A percentile compares a stretch with the other conserved stretches of the same genome.
Conservation (phyloP, 345 rosid species). For the Capsella bursapastoris region DNA sequence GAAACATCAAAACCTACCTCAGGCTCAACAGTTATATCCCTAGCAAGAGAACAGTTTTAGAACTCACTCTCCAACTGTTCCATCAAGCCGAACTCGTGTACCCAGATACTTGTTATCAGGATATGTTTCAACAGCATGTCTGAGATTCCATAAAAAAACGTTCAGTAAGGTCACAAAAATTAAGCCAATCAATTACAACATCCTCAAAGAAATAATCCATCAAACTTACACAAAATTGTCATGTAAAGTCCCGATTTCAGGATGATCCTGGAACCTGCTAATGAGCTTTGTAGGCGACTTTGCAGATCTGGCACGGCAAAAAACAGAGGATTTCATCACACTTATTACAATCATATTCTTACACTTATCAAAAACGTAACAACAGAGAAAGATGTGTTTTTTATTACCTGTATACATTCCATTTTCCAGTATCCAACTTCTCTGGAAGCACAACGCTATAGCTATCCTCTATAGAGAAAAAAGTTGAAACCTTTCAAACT, state of each 20-base stretch:
- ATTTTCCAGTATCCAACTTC: conserved; percentile 71
- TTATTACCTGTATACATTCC: conserved; percentile 84
- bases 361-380: conserved; percentile 5
- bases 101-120: conserved; percentile 81
- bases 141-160: conserved; percentile 33
- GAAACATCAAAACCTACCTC: not conserved
- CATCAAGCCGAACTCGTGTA: conserved; percentile 65
- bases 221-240: conserved; percentile 72
- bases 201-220: not conserved
- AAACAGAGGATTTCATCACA: not conserved
- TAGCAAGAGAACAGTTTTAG: not conserved
- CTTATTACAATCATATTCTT: not conserved
- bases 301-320: conserved; percentile 56
- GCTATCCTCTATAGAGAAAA: conserved; percentile 43
- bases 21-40: not conserved
- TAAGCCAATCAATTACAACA: conserved; percentile 10
- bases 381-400: conserved; percentile 5
- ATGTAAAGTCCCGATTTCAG: conserved; percentile 78
- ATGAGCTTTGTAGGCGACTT: conserved; percentile 65
- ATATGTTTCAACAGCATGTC: conserved; percentile 65
- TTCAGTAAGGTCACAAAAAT: not conserved
- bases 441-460: conserved; percentile 83
- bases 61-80: conserved; percentile 87
- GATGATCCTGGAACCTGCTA: conserved; percentile 68
- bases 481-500: not conserved